phyloP scores from a whole-genome alignment of 2,329 filamentous ascomycete species.

The Nemania sp. region DNA sequence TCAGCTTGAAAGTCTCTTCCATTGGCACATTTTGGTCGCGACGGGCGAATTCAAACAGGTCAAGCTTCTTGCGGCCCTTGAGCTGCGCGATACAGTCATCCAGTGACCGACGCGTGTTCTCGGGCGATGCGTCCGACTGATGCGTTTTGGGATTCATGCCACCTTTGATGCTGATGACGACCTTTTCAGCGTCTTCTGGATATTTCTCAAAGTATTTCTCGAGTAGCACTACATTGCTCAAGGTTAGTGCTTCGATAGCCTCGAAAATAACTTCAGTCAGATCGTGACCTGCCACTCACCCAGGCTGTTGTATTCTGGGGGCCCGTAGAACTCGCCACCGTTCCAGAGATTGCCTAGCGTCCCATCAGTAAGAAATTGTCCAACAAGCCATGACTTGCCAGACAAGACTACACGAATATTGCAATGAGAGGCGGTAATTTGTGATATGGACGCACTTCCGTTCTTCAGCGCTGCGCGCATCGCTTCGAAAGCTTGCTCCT shows the following conservation, averaged over 20 bases:
- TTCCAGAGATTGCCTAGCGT: slow-evolving; percentile 54
- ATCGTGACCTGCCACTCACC: neutral
- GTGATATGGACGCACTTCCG: slow-evolving; percentile 28
- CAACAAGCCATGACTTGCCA: too few relatives aligned
- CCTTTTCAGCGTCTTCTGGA: slow-evolving; percentile 59
- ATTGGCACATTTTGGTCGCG: slow-evolving; percentile 49
- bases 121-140: slow-evolving; percentile 51
- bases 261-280: neutral
- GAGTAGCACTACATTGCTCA: slow-evolving; percentile 46
- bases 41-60: slow-evolving; percentile 58
- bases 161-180: slow-evolving; percentile 62
- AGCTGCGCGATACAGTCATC: slow-evolving; percentile 51
- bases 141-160: slow-evolving; percentile 43
- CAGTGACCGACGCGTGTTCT: slow-evolving; percentile 53
- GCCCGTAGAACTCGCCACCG: slow-evolving; percentile 60
- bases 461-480: slow-evolving; percentile 51
- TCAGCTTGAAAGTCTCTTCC: slow-evolving; percentile 42
- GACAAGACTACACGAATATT: neutral
- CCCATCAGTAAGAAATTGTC: neutral
- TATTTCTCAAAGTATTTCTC: slow-evolving; percentile 60
- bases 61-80: slow-evolving; percentile 54
- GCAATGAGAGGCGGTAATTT: neutral
- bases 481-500: slow-evolving; percentile 50
- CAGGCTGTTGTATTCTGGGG: slow-evolving; percentile 54
- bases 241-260: neutral